Percentiles rank a stretch among this genome's conserved stretches.
Evolutionary conservation across 495 filamentous ascomycete species (phyloP).

Genomic region (Elasticomyces elasticus): DNA sequence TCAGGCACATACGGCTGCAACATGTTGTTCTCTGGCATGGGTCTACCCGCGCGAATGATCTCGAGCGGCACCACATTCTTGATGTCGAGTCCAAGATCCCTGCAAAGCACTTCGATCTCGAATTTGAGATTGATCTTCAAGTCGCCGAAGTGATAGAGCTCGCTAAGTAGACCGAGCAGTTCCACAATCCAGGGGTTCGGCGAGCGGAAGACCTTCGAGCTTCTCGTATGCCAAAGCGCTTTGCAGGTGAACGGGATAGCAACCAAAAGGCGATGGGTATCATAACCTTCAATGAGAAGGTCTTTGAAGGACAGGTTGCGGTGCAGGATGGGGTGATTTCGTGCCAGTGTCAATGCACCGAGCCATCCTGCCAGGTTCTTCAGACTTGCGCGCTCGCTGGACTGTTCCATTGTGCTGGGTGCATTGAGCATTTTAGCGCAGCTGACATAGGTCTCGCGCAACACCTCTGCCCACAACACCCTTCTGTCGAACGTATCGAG

Average conservation of each 20-base stretch:
- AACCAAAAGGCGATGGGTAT: constrained; percentile 77
- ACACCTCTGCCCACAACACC: constrained; percentile 71
- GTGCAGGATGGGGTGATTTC: constrained; percentile 91
- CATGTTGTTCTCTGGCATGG: constrained; percentile 15
- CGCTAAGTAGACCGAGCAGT: constrained; percentile 73
- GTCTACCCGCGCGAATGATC: constrained; percentile 61
- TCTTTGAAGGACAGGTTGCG: constrained; percentile 96
- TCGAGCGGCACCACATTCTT: constrained; percentile 76
- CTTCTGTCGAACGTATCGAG: constrained; percentile 72
- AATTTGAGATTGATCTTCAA: constrained; percentile 93
- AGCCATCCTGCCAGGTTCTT: constrained; percentile 92
- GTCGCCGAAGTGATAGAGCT: constrained; percentile 86
- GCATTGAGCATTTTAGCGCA: constrained; percentile 79
- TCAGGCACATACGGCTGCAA: constrained; percentile 16
- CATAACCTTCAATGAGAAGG: constrained; percentile 80
- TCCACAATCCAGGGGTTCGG: constrained; percentile 98
- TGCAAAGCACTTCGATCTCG: constrained; percentile 94
- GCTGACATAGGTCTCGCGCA: constrained; percentile 87
- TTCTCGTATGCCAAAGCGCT: constrained; percentile 70
- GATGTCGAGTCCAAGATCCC: constrained; percentile 77
- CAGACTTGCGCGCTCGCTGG: constrained; percentile 71
- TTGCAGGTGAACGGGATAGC: constrained; percentile 97
- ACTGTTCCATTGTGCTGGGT: constrained; percentile 66
- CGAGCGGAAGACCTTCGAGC: constrained; percentile 80
- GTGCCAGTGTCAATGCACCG: constrained; percentile 83